These are phyloP conservation scores for Psophocarpus tetragonolobus DNA, from an alignment of 306 rosid genomes.

Conservation along the genomic window DNA sequence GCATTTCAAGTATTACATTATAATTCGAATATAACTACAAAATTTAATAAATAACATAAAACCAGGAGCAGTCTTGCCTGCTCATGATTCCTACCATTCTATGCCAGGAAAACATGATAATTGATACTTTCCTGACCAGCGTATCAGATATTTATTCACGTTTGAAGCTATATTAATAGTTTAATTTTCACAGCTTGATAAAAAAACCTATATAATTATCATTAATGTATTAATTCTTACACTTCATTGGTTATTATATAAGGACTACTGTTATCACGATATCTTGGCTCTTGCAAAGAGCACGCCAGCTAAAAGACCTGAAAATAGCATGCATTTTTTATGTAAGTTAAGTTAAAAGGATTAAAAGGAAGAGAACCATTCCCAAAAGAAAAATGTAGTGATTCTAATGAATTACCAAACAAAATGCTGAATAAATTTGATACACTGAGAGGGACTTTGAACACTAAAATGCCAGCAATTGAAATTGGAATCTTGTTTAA, in stretches of 20 bases:
- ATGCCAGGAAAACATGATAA: background rate
- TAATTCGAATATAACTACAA: background rate
- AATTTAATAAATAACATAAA: background rate
- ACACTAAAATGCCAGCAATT: constrained; percentile 69
- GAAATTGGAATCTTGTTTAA: constrained; percentile 93
- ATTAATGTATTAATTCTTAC: constrained; percentile 5
- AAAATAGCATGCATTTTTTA: constrained; percentile 9
- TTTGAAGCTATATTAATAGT: background rate
- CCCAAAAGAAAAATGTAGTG: background rate
- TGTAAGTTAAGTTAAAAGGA: background rate
- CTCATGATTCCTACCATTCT: background rate
- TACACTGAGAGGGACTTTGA: constrained; percentile 72
- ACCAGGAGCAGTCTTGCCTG: background rate
- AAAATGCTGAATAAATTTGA: constrained; percentile 76
- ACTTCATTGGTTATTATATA: constrained; percentile 19
- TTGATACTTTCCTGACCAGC: background rate
- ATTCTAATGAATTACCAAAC: constrained; percentile 59
- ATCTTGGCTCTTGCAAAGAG: constrained; percentile 86
- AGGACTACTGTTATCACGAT: constrained; percentile 43
- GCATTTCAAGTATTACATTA: background rate
- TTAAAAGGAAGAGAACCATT: background rate
- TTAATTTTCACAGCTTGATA: constrained; percentile 16
- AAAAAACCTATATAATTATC: constrained; percentile 27
- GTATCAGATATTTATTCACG: background rate
- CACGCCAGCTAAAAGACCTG: constrained; percentile 92